Evolutionary conservation across 148 eudicot genomes (phyloP).

Genomic region (Nepenthes gracilis): DNA sequence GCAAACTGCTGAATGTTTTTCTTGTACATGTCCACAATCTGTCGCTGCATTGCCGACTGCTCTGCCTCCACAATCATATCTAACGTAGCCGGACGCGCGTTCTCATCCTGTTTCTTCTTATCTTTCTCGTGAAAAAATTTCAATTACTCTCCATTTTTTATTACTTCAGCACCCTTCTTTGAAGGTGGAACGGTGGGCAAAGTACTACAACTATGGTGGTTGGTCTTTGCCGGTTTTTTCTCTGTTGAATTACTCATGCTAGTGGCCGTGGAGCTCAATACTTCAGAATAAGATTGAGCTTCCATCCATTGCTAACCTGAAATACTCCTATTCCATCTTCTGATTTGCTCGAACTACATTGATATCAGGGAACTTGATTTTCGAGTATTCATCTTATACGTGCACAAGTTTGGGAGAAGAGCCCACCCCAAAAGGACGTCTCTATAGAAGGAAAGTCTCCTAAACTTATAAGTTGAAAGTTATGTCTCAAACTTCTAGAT

Average conservation of each 20-base stretch:
- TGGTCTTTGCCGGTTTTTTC: neutral
- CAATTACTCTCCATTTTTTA: constrained; percentile 6
- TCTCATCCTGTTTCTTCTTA: constrained; percentile 7
- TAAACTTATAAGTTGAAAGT: too few relatives aligned
- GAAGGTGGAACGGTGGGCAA: constrained; percentile 1
- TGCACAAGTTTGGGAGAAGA: too few relatives aligned
- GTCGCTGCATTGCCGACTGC: constrained; percentile 67
- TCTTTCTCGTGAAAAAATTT: constrained; percentile 1
- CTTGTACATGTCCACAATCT: constrained; percentile 76
- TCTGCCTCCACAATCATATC: constrained; percentile 34
- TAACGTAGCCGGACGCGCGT: constrained; percentile 14
- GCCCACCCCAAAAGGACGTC: too few relatives aligned
- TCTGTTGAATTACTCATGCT: constrained; percentile 37
- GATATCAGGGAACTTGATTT: constrained; percentile 65
- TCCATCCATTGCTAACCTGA: constrained; percentile 21
- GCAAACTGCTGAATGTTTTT: constrained; percentile 77
- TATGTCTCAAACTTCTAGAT: too few relatives aligned
- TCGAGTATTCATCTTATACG: constrained; percentile 32
- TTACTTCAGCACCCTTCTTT: constrained; percentile 9
- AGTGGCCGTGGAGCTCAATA: constrained; percentile 38
- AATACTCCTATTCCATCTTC: constrained; percentile 53
- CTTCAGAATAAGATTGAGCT: constrained; percentile 52
- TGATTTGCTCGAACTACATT: constrained; percentile 39
- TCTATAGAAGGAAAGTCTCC: too few relatives aligned
- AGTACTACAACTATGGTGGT: neutral